These are phyloP conservation scores for Ascochyta rabiei DNA, from an alignment of 2,329 filamentous ascomycete genomes.

Conservation along the genomic window DNA sequence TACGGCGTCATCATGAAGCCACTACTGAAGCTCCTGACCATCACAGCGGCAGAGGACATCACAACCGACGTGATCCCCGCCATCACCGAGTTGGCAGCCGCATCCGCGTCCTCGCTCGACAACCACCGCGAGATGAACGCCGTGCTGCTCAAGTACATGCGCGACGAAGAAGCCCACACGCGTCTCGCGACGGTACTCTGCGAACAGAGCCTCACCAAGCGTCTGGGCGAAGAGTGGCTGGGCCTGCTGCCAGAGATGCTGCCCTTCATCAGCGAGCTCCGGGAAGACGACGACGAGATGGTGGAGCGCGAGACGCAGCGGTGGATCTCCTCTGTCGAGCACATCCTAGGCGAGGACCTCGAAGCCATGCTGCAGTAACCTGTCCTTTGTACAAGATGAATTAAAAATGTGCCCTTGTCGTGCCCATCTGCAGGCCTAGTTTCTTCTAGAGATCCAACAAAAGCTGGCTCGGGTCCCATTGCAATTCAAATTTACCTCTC, in stretches of 20 bases:
- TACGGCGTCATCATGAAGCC: conserved; percentile 74
- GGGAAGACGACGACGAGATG: conserved; percentile 94
- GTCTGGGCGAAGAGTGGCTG: conserved; percentile 92
- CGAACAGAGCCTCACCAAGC: conserved; percentile 78
- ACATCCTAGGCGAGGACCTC: conserved; percentile 84
- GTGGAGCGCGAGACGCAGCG: conserved; percentile 88
- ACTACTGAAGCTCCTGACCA: conserved; percentile 67
- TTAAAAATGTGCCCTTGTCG: no score
- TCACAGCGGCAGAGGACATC: conserved; percentile 30
- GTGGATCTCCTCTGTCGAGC: conserved; percentile 92
- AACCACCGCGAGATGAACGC: conserved; percentile 91
- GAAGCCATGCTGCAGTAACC: conserved; percentile 86
- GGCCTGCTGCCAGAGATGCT: conserved; percentile 91
- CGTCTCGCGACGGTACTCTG: conserved; percentile 82
- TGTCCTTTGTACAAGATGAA: not conserved
- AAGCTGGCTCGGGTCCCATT: no score
- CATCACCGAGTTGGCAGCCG: conserved; percentile 81
- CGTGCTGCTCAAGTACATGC: conserved; percentile 76
- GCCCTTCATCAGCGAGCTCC: conserved; percentile 91
- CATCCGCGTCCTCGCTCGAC: conserved; percentile 77
- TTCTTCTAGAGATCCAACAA: no score
- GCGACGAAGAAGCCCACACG: conserved; percentile 72
- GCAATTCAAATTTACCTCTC: no score
- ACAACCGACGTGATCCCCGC: conserved; percentile 69
- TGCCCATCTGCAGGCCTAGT: no score